Evolutionary conservation across 2,329 filamentous ascomycete genomes (phyloP).

Genomic region (Verruconis gallopava): DNA sequence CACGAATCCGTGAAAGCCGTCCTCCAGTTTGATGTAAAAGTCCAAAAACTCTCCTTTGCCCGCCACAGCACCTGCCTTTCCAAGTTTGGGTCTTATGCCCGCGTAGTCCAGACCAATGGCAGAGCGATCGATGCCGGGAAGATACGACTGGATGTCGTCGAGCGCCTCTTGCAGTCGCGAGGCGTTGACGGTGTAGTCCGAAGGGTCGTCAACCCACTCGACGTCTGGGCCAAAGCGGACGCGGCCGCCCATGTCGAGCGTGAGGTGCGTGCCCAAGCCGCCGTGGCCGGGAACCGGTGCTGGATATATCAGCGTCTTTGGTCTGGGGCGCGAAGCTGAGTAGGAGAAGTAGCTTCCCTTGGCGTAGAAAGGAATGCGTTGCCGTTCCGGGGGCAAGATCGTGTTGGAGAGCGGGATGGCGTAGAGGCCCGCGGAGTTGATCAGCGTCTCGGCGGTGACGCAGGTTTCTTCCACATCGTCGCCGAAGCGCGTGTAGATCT

Average conservation of each 20-base stretch:
- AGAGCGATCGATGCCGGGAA: slow-evolving; percentile 56
- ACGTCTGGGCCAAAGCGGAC: slow-evolving; percentile 91
- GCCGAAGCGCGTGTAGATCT: slow-evolving; percentile 42
- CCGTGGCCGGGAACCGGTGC: slow-evolving; percentile 69
- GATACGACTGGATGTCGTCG: slow-evolving; percentile 61
- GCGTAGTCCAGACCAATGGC: slow-evolving; percentile 73
- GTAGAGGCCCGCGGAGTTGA: slow-evolving; percentile 77
- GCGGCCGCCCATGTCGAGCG: slow-evolving; percentile 71
- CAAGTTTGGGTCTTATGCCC: slow-evolving; percentile 80
- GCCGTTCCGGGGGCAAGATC: slow-evolving; percentile 48
- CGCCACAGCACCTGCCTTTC: slow-evolving; percentile 44
- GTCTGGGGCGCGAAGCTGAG: slow-evolving; percentile 47
- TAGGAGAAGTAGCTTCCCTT: slow-evolving; percentile 97
- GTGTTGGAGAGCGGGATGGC: slow-evolving; percentile 71
- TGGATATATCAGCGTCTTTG: slow-evolving; percentile 72
- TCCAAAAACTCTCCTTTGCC: slow-evolving; percentile 59
- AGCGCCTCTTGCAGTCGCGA: slow-evolving; percentile 54
- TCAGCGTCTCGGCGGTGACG: slow-evolving; percentile 61
- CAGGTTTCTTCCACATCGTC: slow-evolving; percentile 26
- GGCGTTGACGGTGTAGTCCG: slow-evolving; percentile 55
- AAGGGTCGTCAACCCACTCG: slow-evolving; percentile 69
- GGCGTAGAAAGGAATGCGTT: slow-evolving; percentile 59
- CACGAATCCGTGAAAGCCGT: slow-evolving; percentile 69
- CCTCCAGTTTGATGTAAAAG: slow-evolving; percentile 67
- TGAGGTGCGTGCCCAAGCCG: slow-evolving; percentile 85